Evolutionary conservation across 768 basidiomycete species (phyloP).

Genomic region (Porpolomopsis calyptriformis): DNA sequence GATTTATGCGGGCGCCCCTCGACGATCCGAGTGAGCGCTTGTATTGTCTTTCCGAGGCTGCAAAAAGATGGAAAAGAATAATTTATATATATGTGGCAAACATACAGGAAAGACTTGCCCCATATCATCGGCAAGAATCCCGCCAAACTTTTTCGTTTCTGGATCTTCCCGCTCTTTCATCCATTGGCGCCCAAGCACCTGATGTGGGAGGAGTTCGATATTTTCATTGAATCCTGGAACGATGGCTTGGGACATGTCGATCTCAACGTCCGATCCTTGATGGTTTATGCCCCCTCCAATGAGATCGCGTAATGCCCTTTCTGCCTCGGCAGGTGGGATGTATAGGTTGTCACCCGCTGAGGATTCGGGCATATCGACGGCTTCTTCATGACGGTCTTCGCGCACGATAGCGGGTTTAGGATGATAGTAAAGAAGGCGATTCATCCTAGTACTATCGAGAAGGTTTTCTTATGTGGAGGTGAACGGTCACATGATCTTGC

Average conservation of each 20-base stretch:
- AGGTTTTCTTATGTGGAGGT: neutral
- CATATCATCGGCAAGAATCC: conserved; percentile 90
- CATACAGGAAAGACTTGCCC: conserved; percentile 34
- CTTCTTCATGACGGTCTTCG: conserved; percentile 20
- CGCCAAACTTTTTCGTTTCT: conserved; percentile 64
- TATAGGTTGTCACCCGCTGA: conserved; percentile 19
- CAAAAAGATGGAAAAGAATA: neutral
- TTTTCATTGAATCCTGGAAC: conserved; percentile 71
- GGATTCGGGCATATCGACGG: conserved; percentile 20
- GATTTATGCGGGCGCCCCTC: conserved; percentile 64
- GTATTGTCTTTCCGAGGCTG: conserved; percentile 84
- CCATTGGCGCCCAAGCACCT: conserved; percentile 78
- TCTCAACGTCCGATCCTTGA: conserved; percentile 43
- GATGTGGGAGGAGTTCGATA: conserved; percentile 73
- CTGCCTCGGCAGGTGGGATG: conserved; percentile 47
- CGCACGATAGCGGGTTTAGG: neutral
- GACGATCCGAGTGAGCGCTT: conserved; percentile 78
- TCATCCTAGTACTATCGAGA: too few relatives aligned
- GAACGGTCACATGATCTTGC: neutral
- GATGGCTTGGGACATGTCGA: conserved; percentile 55
- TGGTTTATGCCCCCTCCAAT: conserved; percentile 52
- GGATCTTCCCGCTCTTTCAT: conserved; percentile 71
- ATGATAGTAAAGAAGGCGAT: too few relatives aligned
- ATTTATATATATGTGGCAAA: conserved; percentile 6
- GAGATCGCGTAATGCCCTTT: conserved; percentile 68